Base-by-base conservation (phyloP, 2,329 filamentous ascomycete genomes). In the Aureobasidium subglaciale region DNA sequence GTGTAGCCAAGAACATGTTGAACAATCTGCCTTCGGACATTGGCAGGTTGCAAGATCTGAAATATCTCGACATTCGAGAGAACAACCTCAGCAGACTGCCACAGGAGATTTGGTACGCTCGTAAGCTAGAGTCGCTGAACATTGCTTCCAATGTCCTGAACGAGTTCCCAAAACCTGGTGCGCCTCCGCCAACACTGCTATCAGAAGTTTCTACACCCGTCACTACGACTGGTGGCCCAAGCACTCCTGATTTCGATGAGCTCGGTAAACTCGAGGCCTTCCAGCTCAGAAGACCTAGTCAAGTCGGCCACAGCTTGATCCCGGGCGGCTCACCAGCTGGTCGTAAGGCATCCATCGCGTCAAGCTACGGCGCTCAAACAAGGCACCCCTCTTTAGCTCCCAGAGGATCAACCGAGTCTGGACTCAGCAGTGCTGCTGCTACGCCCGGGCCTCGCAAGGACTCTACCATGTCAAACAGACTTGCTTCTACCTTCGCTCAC, bases 51-150 rank as follows among this genome's bases (percentile, higher is more conserved):
- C 82, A 79, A 0, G 92, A 97, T 68, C 77, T 99, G 59, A 86
- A 84, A 53, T 86, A 90, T 59, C 77, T 99, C 37, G 92, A 99
- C 67, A 80, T 97, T 16, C 83, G 92, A 60, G 90, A 93, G 66
- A 99, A 97, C 74, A 99, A 97, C 66, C 80, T 99, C 57, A 87
- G 86, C 61, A 87, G 86, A 65, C 76, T 99, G 29, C 93, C 93
- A 2, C 83, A 88, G 66, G 93, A 99, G 67, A 80, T 99, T n/a
- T 99, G 93, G 93, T 92, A 89, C 78, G 92, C 92, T 50, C 86
- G 86, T 63, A 90, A 87, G 67, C 73, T 99, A 55, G 91, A 97
- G 70, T 92, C 87, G 0, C 80, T 99, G 58, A 99, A 99, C 64
- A 85, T 95, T 11, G 97, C 92, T 0, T 96, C 93, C 10, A 99